phyloP scores from a whole-genome alignment of 495 filamentous ascomycete species.

The Xylaria curta region DNA sequence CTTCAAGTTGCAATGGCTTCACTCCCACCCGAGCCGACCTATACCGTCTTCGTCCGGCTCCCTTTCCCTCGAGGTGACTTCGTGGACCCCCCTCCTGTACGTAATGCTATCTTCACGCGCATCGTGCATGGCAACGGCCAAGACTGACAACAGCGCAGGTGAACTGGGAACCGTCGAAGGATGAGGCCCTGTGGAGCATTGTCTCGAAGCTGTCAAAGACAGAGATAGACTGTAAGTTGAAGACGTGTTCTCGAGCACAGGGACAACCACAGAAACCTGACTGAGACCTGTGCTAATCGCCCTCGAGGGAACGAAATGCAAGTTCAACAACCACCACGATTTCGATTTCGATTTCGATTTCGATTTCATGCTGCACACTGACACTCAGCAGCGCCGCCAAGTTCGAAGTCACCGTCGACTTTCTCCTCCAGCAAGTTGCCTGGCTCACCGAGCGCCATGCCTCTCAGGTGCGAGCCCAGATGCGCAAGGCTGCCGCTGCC shows the following conservation, averaged over 20 bases:
- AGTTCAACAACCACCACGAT: constrained; percentile 1
- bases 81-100: constrained; percentile 84
- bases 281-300: constrained; percentile 21
- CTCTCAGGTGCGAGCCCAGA: constrained; percentile 86
- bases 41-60: constrained; percentile 83
- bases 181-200: constrained; percentile 87
- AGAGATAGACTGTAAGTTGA: constrained; percentile 79
- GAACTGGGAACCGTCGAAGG: constrained; percentile 74
- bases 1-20: constrained; percentile 33
- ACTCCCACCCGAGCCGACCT: constrained; percentile 50
- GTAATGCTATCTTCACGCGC: constrained; percentile 30
- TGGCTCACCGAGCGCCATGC: constrained; percentile 94
- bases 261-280: neutral
- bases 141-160: constrained; percentile 42
- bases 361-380: constrained; percentile 32
- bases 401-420: constrained; percentile 76
- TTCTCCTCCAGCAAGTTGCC: constrained; percentile 90
- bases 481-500: constrained; percentile 69
- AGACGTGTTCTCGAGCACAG: neutral
- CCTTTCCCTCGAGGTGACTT: constrained; percentile 89
- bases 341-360: no score
- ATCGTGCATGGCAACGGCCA: neutral
- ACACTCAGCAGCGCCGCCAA: constrained; percentile 46
- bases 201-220: constrained; percentile 78
- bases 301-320: constrained; percentile 80